These are phyloP conservation scores for Lecanoromycetidae sp. DNA, from an alignment of 2,329 filamentous ascomycete genomes.

Conservation along the genomic window DNA sequence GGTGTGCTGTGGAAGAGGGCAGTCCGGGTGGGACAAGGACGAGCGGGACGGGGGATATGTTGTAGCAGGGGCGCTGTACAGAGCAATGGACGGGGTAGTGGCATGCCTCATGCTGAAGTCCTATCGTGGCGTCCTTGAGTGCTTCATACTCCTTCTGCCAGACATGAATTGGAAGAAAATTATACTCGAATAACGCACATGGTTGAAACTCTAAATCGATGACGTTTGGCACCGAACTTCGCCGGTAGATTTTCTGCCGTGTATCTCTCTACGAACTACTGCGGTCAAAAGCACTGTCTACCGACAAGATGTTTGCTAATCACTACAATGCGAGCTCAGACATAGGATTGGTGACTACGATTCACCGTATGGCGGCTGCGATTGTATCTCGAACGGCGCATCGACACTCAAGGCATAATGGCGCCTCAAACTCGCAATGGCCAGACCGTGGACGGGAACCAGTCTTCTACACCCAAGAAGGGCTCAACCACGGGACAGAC, in stretches of 20 bases:
- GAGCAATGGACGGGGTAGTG: slow-evolving; percentile 32
- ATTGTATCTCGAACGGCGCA: not conserved
- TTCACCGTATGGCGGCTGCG: not conserved
- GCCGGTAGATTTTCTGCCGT: not conserved
- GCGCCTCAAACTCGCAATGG: not conserved
- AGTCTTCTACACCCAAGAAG: too few relatives aligned
- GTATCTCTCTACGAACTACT: not conserved
- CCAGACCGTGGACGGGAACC: too few relatives aligned
- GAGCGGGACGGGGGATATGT: slow-evolving; percentile 12
- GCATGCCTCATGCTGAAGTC: slow-evolving; percentile 47
- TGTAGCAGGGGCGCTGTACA: slow-evolving; percentile 18
- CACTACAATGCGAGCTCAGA: not conserved
- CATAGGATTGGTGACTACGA: not conserved
- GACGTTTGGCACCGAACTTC: not conserved
- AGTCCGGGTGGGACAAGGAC: too few relatives aligned
- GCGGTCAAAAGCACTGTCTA: not conserved
- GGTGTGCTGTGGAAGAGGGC: slow-evolving; percentile 37
- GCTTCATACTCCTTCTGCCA: not conserved
- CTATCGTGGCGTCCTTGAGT: not conserved
- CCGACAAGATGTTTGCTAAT: not conserved
- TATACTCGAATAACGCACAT: too few relatives aligned
- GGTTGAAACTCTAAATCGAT: not conserved
- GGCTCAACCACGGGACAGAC: not conserved
- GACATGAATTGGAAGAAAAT: not conserved
- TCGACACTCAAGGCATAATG: not conserved